Evolutionary conservation across 495 filamentous ascomycete species (phyloP).

Genomic region (Neurospora hispaniola): DNA sequence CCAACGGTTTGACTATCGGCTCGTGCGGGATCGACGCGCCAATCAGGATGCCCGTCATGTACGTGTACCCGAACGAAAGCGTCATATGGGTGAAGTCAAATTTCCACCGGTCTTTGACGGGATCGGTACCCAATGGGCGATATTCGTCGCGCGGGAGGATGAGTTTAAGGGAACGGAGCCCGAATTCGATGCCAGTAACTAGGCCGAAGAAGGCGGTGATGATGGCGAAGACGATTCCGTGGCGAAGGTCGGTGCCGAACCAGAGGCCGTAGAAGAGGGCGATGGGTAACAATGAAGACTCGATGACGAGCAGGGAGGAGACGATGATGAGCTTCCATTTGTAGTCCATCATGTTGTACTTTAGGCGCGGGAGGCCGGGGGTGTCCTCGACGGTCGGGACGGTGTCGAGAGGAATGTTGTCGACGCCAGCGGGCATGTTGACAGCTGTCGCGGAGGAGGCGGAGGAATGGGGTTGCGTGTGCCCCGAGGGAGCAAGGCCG

Average conservation of each 20-base stretch:
- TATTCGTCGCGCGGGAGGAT: slow-evolving; percentile 31
- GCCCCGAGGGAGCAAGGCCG: not conserved
- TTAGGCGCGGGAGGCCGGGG: slow-evolving; percentile 29
- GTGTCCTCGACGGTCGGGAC: not conserved
- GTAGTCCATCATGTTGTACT: slow-evolving; percentile 35
- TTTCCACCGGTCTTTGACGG: slow-evolving; percentile 29
- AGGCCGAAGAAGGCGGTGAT: slow-evolving; percentile 42
- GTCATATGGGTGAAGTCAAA: slow-evolving; percentile 40
- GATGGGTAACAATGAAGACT: slow-evolving; percentile 36
- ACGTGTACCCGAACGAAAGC: slow-evolving; percentile 31
- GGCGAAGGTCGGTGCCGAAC: slow-evolving; percentile 27
- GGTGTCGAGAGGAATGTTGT: not conserved
- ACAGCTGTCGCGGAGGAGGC: not conserved
- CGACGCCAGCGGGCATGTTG: not conserved
- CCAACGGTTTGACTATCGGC: slow-evolving; percentile 47
- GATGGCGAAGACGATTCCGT: slow-evolving; percentile 39
- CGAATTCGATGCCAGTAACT: slow-evolving; percentile 39
- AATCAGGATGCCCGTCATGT: slow-evolving; percentile 39
- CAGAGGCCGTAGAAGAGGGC: slow-evolving; percentile 37
- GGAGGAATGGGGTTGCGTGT: not conserved
- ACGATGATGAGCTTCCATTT: slow-evolving; percentile 33
- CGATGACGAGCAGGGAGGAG: slow-evolving; percentile 31
- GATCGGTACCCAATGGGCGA: slow-evolving; percentile 29
- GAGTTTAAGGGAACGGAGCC: slow-evolving; percentile 33
- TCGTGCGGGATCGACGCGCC: slow-evolving; percentile 43